These are phyloP conservation scores for Starmerella ratchasimensis DNA, from an alignment of 805 yeast species.

Conservation along the genomic window DNA sequence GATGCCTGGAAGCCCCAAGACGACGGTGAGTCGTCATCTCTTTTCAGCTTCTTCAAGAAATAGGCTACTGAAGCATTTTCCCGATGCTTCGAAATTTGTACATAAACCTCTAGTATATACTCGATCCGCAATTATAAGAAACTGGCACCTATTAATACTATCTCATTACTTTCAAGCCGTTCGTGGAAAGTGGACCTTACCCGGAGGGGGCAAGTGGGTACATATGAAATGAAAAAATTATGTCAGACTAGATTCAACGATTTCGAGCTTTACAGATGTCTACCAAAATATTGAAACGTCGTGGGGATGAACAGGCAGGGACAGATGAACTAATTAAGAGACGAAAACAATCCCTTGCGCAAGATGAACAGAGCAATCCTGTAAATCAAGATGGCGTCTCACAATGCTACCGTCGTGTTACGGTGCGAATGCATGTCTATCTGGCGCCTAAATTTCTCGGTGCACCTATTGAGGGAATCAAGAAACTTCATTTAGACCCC, in stretches of 20 bases:
- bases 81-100: too few species aligned
- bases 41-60: slow-evolving; percentile 11
- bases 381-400: slow-evolving; percentile 27
- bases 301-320: slow-evolving; percentile 9
- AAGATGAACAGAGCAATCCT: slow-evolving; percentile 18
- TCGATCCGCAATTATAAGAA: too few species aligned
- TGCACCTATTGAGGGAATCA: slow-evolving; percentile 64
- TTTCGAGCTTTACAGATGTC: too few species aligned
- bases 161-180: too few species aligned
- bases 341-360: slow-evolving; percentile 14
- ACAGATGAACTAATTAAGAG: slow-evolving; percentile 8
- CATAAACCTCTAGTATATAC: too few species aligned
- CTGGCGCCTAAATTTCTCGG: slow-evolving; percentile 69
- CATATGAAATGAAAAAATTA: slow-evolving; percentile 11
- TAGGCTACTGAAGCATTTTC: too few species aligned
- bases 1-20: slow-evolving; percentile 52
- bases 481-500: slow-evolving; percentile 80
- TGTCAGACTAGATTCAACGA: slow-evolving; percentile 7
- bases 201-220: too few species aligned
- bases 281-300: slow-evolving; percentile 14
- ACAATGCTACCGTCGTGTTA: slow-evolving; percentile 53
- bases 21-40: slow-evolving; percentile 14
- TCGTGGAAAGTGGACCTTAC: too few species aligned
- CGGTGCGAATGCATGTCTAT: slow-evolving; percentile 59
- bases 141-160: too few species aligned